Percentiles rank a stretch among this genome's conserved stretches.
These are phyloP conservation scores for Xanthoconium purpureum DNA, from an alignment of 768 basidiomycete species.

Conservation along the genomic window DNA sequence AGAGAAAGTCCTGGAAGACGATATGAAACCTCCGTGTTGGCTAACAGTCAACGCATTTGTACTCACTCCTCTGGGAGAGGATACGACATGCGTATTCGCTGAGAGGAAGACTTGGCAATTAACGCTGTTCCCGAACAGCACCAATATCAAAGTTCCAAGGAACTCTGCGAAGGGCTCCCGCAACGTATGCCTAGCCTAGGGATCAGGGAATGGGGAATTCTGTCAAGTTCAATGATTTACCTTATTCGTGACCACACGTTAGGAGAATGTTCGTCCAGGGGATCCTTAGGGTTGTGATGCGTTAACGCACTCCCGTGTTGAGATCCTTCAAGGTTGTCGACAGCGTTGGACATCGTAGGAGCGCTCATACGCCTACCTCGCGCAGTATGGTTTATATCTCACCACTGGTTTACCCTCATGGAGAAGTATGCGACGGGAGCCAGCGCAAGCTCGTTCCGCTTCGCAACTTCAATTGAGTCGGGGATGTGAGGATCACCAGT, in stretches of 20 bases:
- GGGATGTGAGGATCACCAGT: neutral
- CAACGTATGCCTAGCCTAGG: slow-evolving; percentile 29
- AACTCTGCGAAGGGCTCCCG: slow-evolving; percentile 63
- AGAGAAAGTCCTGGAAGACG: slow-evolving; percentile 11
- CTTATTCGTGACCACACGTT: slow-evolving; percentile 52
- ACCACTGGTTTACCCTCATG: neutral
- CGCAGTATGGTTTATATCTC: neutral
- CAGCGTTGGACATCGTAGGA: slow-evolving; percentile 1
- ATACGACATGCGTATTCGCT: slow-evolving; percentile 37
- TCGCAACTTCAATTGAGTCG: neutral
- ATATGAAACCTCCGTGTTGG: neutral
- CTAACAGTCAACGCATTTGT: neutral
- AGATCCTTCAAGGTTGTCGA: neutral
- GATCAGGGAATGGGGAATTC: neutral
- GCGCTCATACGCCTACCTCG: neutral
- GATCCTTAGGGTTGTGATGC: neutral
- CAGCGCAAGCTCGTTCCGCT: neutral
- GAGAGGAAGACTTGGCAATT: slow-evolving; percentile 54
- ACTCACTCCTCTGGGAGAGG: slow-evolving; percentile 50
- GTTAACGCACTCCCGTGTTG: neutral
- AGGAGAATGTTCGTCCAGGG: slow-evolving; percentile 28
- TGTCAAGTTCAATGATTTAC: slow-evolving; percentile 28
- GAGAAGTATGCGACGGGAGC: neutral
- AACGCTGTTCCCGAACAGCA: slow-evolving; percentile 54
- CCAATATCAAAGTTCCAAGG: slow-evolving; percentile 49